A percentile compares a stretch with the other conserved stretches of the same genome.
These are phyloP conservation scores for Oenanthe javanica DNA, from an alignment of 140 eudicot species.

Conservation along the genomic window DNA sequence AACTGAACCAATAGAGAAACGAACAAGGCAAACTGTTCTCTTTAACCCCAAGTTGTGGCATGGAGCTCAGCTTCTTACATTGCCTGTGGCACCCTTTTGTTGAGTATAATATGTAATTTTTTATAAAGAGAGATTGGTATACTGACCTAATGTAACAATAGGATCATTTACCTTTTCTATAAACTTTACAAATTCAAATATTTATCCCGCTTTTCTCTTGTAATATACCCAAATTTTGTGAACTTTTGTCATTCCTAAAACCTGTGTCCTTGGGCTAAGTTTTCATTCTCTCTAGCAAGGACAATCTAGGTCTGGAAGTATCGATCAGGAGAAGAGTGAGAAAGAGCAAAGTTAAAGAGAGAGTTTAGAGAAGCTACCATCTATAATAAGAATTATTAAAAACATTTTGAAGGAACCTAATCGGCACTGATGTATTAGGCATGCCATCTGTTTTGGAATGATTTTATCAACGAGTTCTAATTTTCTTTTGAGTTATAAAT, in stretches of 20 bases:
- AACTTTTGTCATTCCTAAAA: not conserved
- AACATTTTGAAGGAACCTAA: constrained; percentile 2
- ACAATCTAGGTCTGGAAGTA: not conserved
- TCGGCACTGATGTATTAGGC: not conserved
- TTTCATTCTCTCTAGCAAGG: not conserved
- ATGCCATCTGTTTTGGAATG: not conserved
- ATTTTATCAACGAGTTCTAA: not conserved
- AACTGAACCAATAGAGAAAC: constrained; percentile 12
- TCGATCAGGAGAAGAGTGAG: not conserved
- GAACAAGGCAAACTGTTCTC: not conserved
- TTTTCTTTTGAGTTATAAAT: not conserved
- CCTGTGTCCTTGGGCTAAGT: not conserved
- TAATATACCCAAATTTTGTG: not conserved
- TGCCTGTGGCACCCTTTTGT: not conserved
- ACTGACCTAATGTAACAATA: not conserved
- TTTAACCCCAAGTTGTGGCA: not conserved
- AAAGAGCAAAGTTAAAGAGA: not conserved
- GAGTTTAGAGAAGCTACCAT: not conserved
- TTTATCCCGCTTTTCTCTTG: not conserved
- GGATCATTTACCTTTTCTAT: not conserved
- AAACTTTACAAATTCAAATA: not conserved
- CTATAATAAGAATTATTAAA: not conserved
- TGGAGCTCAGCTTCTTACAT: not conserved
- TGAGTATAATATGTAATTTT: not conserved
- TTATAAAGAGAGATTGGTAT: not conserved